Conservation (phyloP, 2,329 filamentous ascomycete species). For the Fusarium dlaminii region DNA sequence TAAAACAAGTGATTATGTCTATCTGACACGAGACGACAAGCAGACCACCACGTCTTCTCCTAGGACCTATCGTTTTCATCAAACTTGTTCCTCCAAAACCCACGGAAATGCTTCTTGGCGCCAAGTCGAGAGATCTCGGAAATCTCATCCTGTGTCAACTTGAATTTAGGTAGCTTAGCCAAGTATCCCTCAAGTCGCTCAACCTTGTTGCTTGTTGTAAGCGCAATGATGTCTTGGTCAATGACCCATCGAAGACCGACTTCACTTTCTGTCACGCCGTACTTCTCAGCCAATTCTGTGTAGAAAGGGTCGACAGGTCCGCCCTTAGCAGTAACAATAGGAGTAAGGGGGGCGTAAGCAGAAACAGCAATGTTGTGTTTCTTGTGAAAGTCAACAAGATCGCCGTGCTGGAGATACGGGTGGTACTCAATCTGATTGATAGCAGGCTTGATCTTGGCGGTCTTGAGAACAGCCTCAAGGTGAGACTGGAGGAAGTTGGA, state of each 20-base stretch:
- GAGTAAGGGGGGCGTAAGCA: constrained; percentile 66
- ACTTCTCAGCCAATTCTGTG: constrained; percentile 63
- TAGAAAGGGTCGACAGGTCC: constrained; percentile 65
- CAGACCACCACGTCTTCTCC: background rate
- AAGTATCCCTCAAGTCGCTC: constrained; percentile 66
- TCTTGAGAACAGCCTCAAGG: constrained; percentile 65
- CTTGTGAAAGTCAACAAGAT: constrained; percentile 66
- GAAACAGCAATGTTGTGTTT: constrained; percentile 65
- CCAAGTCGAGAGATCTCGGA: constrained; percentile 65
- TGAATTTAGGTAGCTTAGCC: constrained; percentile 61
- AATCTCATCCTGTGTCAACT: constrained; percentile 68
- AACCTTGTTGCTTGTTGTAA: constrained; percentile 69
- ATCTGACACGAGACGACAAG: background rate
- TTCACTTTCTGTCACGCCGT: constrained; percentile 64
- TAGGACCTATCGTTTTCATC: constrained; percentile 58
- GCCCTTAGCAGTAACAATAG: constrained; percentile 56
- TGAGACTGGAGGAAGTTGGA: constrained; percentile 74
- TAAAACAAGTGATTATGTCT: background rate
- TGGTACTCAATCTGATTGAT: constrained; percentile 87
- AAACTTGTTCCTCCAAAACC: constrained; percentile 66
- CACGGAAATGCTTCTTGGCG: constrained; percentile 68
- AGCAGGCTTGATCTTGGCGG: constrained; percentile 70
- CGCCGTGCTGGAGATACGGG: constrained; percentile 75
- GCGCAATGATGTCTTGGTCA: constrained; percentile 66
- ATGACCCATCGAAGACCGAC: constrained; percentile 68